These are phyloP conservation scores for Chalciporus piperatoides DNA, from an alignment of 1,284 basidiomycete species.

Conservation along the genomic window DNA sequence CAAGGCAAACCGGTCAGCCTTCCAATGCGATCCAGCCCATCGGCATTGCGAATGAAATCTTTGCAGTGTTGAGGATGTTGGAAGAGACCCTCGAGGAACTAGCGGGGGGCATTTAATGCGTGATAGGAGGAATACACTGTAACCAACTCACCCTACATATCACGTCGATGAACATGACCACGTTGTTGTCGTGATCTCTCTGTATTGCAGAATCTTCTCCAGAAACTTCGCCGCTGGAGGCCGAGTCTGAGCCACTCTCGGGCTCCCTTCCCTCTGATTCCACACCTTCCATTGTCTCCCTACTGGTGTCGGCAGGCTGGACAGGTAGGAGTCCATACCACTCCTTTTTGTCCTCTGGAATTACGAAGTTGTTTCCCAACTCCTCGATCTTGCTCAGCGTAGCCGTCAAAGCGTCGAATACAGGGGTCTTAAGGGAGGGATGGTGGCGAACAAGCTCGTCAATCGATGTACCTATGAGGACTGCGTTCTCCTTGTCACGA, in stretches of 20 bases:
- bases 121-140: background rate
- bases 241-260: slow-evolving; percentile 24
- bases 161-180: slow-evolving; percentile 75
- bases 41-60: slow-evolving; percentile 79
- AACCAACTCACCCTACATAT: slow-evolving; percentile 58
- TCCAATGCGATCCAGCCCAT: slow-evolving; percentile 76
- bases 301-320: slow-evolving; percentile 32
- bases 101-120: slow-evolving; percentile 12
- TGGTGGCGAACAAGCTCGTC: slow-evolving; percentile 98
- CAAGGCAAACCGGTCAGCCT: slow-evolving; percentile 81
- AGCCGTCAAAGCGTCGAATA: slow-evolving; percentile 73
- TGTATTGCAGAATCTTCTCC: slow-evolving; percentile 40
- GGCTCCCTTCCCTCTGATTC: slow-evolving; percentile 25
- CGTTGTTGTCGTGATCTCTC: slow-evolving; percentile 65
- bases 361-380: slow-evolving; percentile 58
- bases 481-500: slow-evolving; percentile 90
- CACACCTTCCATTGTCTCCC: slow-evolving; percentile 55
- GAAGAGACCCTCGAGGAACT: slow-evolving; percentile 94
- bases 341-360: slow-evolving; percentile 55
- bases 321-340: slow-evolving; percentile 59
- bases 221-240: slow-evolving; percentile 28
- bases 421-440: slow-evolving; percentile 76
- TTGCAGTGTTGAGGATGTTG: slow-evolving; percentile 87
- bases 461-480: slow-evolving; percentile 82
- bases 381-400: slow-evolving; percentile 73